phyloP scores from a whole-genome alignment of 2,329 filamentous ascomycete species.

The Pyrenochaeta sp. region DNA sequence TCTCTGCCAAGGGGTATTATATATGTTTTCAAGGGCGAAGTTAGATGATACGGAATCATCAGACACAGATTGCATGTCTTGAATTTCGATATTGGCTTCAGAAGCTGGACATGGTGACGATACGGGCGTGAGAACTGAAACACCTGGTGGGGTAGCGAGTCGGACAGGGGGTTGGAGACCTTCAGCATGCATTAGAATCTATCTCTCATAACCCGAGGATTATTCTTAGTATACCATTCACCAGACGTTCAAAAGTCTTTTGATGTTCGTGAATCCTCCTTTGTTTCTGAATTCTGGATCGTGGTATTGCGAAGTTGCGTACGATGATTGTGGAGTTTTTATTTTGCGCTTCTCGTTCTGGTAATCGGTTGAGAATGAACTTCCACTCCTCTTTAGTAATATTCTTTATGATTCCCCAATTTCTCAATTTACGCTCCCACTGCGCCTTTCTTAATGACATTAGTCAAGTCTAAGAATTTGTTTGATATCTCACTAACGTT shows the following conservation, averaged over 20 bases:
- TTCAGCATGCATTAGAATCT: neutral
- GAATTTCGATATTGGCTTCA: neutral
- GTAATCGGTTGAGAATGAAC: conserved; percentile 1
- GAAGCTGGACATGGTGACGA: neutral
- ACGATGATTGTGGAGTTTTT: conserved; percentile 1
- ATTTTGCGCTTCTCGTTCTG: neutral
- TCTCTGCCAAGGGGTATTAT: neutral
- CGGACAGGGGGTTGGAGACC: neutral
- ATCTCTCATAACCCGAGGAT: no score
- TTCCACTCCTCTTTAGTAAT: conserved; percentile 8
- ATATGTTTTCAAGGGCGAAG: neutral
- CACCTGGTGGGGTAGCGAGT: neutral
- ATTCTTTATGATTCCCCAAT: conserved; percentile 10
- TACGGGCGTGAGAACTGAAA: conserved; percentile 2
- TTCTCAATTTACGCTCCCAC: conserved; percentile 8
- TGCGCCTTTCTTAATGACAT: conserved; percentile 4
- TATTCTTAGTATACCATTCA: neutral
- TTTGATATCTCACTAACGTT: conserved; percentile 8
- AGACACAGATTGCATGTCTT: neutral
- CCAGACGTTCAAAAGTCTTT: neutral
- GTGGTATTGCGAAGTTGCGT: neutral
- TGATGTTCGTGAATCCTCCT: conserved; percentile 1
- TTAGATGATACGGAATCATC: neutral
- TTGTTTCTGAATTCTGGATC: conserved; percentile 9
- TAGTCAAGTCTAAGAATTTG: neutral